These are phyloP conservation scores for Calonectria honghensis DNA, from an alignment of 2,329 filamentous ascomycete genomes.

Conservation along the genomic window DNA sequence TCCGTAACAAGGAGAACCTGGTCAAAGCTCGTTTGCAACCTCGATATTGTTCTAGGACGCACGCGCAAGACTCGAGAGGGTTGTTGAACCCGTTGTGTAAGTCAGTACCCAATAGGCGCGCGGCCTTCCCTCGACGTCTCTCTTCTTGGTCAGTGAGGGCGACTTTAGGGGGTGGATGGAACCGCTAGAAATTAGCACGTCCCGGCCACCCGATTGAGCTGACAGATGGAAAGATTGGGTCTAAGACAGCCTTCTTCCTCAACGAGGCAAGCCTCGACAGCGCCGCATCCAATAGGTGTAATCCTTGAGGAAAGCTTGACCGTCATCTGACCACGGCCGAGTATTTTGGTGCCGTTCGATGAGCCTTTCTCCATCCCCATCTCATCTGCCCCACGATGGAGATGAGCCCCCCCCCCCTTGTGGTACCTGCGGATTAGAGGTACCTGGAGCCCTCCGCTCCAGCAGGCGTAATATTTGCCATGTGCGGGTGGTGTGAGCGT, in stretches of 20 bases:
- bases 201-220: conserved; percentile 42
- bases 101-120: conserved; percentile 28
- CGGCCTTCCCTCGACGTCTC: background rate
- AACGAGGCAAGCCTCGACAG: conserved; percentile 28
- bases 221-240: conserved; percentile 40
- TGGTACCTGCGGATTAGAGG: conserved; percentile 40
- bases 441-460: conserved; percentile 34
- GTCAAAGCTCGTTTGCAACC: conserved; percentile 32
- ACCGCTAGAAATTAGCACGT: conserved; percentile 23
- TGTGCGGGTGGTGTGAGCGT: conserved; percentile 31
- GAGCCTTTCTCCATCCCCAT: conserved; percentile 32
- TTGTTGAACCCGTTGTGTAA: conserved; percentile 20
- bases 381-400: conserved; percentile 38
- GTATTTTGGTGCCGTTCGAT: conserved; percentile 31
- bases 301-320: conserved; percentile 41
- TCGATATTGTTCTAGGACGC: conserved; percentile 10
- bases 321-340: conserved; percentile 43
- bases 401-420: conserved; percentile 20
- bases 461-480: conserved; percentile 23
- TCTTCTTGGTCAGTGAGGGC: conserved; percentile 24
- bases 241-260: conserved; percentile 26
- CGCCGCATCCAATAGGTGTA: conserved; percentile 34
- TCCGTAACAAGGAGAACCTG: conserved; percentile 38
- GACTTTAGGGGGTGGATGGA: conserved; percentile 31
- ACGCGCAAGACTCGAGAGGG: conserved; percentile 14